Evolutionary conservation across 208 protist species (phyloP), one percentile per base, ranked within the genome.

Genomic region (Crithidia thermophila): DNA sequence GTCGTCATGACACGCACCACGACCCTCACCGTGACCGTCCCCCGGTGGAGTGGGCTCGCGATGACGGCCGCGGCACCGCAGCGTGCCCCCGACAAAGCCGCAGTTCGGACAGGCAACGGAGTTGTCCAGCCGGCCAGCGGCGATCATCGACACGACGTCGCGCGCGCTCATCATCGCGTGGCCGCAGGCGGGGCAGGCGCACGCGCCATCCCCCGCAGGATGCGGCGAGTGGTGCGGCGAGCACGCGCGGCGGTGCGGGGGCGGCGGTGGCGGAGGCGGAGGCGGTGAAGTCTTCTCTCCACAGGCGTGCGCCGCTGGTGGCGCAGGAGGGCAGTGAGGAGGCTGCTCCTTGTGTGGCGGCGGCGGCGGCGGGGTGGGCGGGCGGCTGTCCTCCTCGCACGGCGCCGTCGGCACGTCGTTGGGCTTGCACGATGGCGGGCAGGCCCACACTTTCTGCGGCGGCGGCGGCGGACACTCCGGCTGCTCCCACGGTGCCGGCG

Each of bases 81-180:
- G 57, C 3, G 5, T 28, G 37, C 75, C 67, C 1, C 40, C 61
- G 14, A 81, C 46, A n/a, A 76, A 75, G 23, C 74, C 78, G 60
- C 73, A 80, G 14, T 67, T 27, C 21, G 78, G 67, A 43, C 70
- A 78, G 23, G 43, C 40, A 25, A 62, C 45, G 46, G 77, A 68
- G 55, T 70, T 74, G 39, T 66, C 64, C 49, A 59, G 37, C 30
- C 69, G 23, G 11, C 62, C 68, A n/a, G 56, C 49, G 8, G 77
- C 72, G 28, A 81, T 64, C 65, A 55, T 66, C 4, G 75, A 75
- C 18, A 79, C 76, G 30, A 79, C 58, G 42, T 86, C 76, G 2
- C 67, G 53, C 25, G 67, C 67, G 18, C 67, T 46, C 18, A 60
- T n/a, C 34, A 70, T 57, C 7, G 43, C 23, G 39, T 66, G 42